A percentile compares a stretch with the other conserved stretches of the same genome.
Conservation (phyloP, 1,139 yeast genomes). For the Candida sp. region DNA sequence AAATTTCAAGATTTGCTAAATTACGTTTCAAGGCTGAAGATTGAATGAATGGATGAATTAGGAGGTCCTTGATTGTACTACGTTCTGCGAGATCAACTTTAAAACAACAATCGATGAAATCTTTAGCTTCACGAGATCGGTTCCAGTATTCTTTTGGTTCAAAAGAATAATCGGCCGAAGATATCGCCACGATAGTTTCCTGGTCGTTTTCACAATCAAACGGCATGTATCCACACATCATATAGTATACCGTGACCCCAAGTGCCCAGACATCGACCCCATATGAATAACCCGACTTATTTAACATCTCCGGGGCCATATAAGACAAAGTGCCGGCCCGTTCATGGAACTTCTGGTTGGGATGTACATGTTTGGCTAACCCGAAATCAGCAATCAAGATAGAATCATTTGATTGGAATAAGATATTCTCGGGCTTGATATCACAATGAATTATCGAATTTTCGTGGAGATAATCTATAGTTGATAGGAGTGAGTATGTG, state of each 20-base stretch:
- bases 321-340: constrained; percentile 69
- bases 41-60: constrained; percentile 47
- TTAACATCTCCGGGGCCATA: constrained; percentile 67
- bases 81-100: constrained; percentile 43
- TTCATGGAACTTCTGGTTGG: constrained; percentile 24
- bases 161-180: constrained; percentile 52
- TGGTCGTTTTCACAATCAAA: constrained; percentile 73
- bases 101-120: constrained; percentile 58
- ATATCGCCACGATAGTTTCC: constrained; percentile 65
- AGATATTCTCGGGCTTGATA: constrained; percentile 38
- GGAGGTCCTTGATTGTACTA: constrained; percentile 43
- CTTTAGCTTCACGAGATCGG: constrained; percentile 50
- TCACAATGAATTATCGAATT: constrained; percentile 40
- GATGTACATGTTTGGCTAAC: constrained; percentile 35
- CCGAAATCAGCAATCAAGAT: constrained; percentile 72
- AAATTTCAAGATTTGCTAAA: constrained; percentile 1
- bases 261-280: constrained; percentile 77
- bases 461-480: constrained; percentile 28
- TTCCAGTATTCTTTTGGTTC: constrained; percentile 63
- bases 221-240: constrained; percentile 75
- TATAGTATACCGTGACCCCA: constrained; percentile 69
- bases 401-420: constrained; percentile 19
- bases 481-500: constrained; percentile 22
- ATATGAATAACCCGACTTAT: constrained; percentile 53
- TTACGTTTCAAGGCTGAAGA: not conserved